A percentile compares a stretch with the other conserved stretches of the same genome.
These are phyloP conservation scores for Rhodamnia rubescens DNA, from an alignment of 345 rosid genomes.

Conservation along the genomic window DNA sequence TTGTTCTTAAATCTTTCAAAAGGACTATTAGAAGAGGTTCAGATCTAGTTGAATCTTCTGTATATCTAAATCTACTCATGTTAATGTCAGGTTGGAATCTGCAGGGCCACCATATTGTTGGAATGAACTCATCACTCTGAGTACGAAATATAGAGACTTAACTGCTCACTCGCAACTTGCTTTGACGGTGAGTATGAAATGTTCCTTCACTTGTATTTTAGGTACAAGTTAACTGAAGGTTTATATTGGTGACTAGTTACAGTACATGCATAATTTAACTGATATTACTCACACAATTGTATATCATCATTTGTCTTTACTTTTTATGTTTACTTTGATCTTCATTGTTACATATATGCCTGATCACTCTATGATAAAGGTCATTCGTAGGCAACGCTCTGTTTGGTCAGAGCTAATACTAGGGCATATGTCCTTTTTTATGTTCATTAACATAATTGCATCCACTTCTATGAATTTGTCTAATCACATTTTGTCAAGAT, in stretches of 20 bases:
- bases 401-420: neutral
- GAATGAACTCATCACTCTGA: slow-evolving; percentile 78
- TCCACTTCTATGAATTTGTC: neutral
- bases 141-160: slow-evolving; percentile 85
- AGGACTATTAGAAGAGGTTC: neutral
- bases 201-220: slow-evolving; percentile 1
- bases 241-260: neutral
- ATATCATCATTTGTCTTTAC: neutral
- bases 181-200: slow-evolving; percentile 43
- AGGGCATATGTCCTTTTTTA: neutral
- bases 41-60: neutral
- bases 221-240: neutral
- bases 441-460: neutral
- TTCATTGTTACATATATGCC: neutral
- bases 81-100: slow-evolving; percentile 65
- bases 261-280: neutral
- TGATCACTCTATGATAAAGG: neutral
- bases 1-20: neutral
- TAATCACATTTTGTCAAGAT: neutral
- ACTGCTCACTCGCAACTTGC: slow-evolving; percentile 86
- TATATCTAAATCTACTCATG: neutral
- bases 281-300: neutral
- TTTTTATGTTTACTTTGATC: neutral
- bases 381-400: neutral
- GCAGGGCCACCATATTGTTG: slow-evolving; percentile 69